Conservation (phyloP, 2,329 filamentous ascomycete genomes). For the Pseudocercospora crystallina region DNA sequence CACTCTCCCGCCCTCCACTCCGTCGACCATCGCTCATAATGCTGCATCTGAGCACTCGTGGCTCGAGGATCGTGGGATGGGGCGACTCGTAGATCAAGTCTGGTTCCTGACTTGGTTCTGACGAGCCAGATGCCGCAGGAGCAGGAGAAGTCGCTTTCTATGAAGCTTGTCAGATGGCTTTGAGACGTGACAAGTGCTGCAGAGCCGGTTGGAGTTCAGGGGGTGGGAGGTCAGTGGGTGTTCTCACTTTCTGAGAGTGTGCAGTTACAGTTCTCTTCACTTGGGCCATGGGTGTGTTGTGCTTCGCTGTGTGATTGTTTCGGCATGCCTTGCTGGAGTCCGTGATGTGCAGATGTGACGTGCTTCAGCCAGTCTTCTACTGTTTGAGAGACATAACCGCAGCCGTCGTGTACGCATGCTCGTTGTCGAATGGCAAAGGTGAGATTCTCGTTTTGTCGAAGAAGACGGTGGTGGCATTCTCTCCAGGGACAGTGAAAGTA, state of each 20-base stretch:
- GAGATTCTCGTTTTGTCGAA: constrained; percentile 14
- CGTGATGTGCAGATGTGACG: constrained; percentile 13
- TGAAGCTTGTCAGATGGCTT: constrained; percentile 5
- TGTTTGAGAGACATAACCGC: constrained; percentile 16
- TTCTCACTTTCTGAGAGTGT: constrained; percentile 8
- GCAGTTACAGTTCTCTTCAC: neutral
- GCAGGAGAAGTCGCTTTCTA: neutral
- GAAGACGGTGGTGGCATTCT: constrained; percentile 15
- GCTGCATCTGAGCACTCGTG: neutral
- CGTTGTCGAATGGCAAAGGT: constrained; percentile 10
- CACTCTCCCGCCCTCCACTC: constrained; percentile 10
- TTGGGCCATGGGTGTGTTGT: neutral
- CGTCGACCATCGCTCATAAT: constrained; percentile 11
- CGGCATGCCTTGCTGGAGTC: neutral
- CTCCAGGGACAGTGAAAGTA: constrained; percentile 11
- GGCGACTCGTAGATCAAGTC: constrained; percentile 2
- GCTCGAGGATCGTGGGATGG: neutral
- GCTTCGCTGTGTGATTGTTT: neutral
- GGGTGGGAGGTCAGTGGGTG: neutral
- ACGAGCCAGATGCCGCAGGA: neutral
- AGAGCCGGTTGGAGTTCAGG: constrained; percentile 1
- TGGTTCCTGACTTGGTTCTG: neutral
- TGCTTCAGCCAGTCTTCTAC: constrained; percentile 18
- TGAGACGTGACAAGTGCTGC: neutral
- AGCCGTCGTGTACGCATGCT: constrained; percentile 19